phyloP scores from a whole-genome alignment of 2,329 filamentous ascomycete genomes.

The Dactylellina parvicollis region DNA sequence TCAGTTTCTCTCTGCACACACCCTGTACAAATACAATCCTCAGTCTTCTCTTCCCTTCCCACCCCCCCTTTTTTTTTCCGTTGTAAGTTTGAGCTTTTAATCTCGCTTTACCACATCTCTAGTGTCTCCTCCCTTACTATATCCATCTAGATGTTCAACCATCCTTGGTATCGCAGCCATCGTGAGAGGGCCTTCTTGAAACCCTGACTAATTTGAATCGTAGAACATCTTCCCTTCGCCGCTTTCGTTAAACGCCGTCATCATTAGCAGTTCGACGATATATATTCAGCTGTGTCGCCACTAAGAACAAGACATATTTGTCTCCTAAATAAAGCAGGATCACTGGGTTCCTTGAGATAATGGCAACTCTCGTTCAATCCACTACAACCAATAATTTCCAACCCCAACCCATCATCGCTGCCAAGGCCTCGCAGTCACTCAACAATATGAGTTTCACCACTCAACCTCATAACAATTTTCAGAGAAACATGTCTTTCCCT shows the following conservation, averaged over 20 bases:
- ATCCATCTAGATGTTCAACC: too few species aligned
- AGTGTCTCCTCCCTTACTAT: conserved; percentile 7
- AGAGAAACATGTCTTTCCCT: conserved; percentile 61
- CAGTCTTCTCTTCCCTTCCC: too few species aligned
- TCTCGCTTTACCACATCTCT: background rate
- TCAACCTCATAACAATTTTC: conserved; percentile 61
- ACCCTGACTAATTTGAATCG: too few species aligned
- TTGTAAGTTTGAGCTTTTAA: background rate
- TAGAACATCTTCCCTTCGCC: background rate
- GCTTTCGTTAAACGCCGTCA: background rate
- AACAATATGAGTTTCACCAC: conserved; percentile 68
- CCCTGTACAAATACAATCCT: too few species aligned
- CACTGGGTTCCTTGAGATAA: conserved; percentile 60
- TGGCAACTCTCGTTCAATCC: conserved; percentile 86
- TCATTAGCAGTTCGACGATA: too few species aligned
- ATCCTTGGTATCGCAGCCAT: too few species aligned
- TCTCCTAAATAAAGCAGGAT: background rate
- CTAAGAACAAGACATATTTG: too few species aligned
- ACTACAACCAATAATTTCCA: conserved; percentile 65
- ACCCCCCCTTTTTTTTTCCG: conserved; percentile 1
- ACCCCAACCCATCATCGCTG: conserved; percentile 72
- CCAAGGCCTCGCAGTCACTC: conserved; percentile 77
- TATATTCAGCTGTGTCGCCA: too few species aligned
- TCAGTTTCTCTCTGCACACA: too few species aligned
- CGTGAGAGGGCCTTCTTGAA: too few species aligned